phyloP scores from a whole-genome alignment of 1,139 yeast genomes.

The Protomyces lactucae-debilis region DNA sequence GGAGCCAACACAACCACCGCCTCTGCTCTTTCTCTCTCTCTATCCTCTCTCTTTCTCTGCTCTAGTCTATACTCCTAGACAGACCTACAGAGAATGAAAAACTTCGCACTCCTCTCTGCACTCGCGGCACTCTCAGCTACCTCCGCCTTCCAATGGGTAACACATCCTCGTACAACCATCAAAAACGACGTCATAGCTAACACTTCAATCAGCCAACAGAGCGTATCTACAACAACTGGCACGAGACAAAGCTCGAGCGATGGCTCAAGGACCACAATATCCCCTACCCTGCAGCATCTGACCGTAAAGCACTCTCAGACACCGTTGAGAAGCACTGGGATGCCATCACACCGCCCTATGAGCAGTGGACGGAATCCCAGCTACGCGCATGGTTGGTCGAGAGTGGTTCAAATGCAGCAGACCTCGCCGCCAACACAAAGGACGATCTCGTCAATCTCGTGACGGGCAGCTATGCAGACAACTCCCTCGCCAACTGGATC shows the following conservation, averaged over 20 bases:
- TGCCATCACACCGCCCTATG: conserved; percentile 31
- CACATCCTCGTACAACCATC: background rate
- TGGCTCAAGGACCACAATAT: conserved; percentile 33
- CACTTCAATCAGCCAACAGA: conserved; percentile 11
- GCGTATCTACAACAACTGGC: conserved; percentile 27
- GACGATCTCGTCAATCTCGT: conserved; percentile 32
- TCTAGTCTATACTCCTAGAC: too few species aligned
- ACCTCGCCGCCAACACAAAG: conserved; percentile 32
- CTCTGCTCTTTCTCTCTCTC: too few species aligned
- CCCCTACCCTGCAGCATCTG: conserved; percentile 18
- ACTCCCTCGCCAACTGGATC: conserved; percentile 42
- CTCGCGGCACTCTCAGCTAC: background rate
- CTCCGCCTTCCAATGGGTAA: background rate
- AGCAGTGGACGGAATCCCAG: conserved; percentile 32
- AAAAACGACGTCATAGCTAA: background rate
- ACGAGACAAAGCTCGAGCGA: conserved; percentile 25
- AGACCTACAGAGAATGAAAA: background rate
- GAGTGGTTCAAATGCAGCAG: conserved; percentile 31
- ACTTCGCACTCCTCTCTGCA: background rate
- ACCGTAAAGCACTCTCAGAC: conserved; percentile 33
- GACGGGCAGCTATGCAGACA: conserved; percentile 29
- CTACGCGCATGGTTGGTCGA: conserved; percentile 30
- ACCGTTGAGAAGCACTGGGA: conserved; percentile 35
- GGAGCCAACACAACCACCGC: too few species aligned
- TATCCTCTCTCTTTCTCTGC: too few species aligned